Conservation (phyloP, 352 stramenopile genomes). For the Pythium folliculosum region DNA sequence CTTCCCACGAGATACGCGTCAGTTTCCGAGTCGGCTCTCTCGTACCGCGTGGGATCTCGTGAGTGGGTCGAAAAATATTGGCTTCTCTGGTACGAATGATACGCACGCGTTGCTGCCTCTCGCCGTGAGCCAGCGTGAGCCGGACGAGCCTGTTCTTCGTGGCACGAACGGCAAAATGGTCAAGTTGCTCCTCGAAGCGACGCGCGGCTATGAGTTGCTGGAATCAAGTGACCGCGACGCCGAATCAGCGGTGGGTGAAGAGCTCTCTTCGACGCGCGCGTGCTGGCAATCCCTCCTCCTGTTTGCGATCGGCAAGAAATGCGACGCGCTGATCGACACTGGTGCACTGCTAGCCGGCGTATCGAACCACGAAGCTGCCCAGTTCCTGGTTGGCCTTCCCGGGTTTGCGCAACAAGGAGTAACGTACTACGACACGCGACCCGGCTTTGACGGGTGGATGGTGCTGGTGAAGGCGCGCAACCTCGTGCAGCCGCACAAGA, state of each 20-base stretch:
- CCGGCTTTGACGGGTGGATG: slow-evolving; percentile 65
- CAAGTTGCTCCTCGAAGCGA: slow-evolving; percentile 53
- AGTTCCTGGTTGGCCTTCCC: slow-evolving; percentile 40
- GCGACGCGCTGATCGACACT: slow-evolving; percentile 83
- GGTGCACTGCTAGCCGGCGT: slow-evolving; percentile 79
- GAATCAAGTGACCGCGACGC: background rate
- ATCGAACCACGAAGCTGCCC: slow-evolving; percentile 48
- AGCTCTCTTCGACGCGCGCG: background rate
- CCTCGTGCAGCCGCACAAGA: slow-evolving; percentile 49
- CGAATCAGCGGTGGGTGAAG: background rate
- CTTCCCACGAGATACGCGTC: slow-evolving; percentile 76
- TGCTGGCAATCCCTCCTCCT: slow-evolving; percentile 52
- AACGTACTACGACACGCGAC: slow-evolving; percentile 75
- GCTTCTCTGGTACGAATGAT: slow-evolving; percentile 91
- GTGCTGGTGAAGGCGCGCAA: slow-evolving; percentile 62
- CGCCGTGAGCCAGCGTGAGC: slow-evolving; percentile 63
- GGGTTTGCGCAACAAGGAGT: slow-evolving; percentile 50
- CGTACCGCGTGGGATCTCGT: slow-evolving; percentile 84
- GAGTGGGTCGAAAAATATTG: slow-evolving; percentile 56
- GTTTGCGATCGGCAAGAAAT: slow-evolving; percentile 37
- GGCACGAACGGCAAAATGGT: slow-evolving; percentile 89
- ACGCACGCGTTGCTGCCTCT: slow-evolving; percentile 76
- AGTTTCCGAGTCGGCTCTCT: slow-evolving; percentile 70
- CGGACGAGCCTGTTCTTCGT: slow-evolving; percentile 45
- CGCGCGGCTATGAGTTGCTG: slow-evolving; percentile 39